Evolutionary conservation across 179 eudicot genomes (phyloP).

Genomic region (Pouteria campechiana): DNA sequence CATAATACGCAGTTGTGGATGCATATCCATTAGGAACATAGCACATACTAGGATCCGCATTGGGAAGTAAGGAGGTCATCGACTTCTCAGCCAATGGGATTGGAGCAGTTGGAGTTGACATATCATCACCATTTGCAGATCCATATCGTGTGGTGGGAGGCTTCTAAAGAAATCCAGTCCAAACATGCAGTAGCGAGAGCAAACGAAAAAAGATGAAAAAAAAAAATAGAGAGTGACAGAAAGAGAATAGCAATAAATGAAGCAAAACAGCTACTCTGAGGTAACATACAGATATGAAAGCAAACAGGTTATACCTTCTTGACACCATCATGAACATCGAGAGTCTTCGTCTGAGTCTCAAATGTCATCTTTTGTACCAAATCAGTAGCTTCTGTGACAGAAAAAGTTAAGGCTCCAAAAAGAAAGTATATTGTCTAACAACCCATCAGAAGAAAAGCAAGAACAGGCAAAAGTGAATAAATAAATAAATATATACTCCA

Average conservation of each 20-base stretch:
- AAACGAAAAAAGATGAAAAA: too few relatives aligned
- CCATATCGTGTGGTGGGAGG: too few relatives aligned
- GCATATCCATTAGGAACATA: constrained; percentile 60
- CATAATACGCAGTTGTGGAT: constrained; percentile 43
- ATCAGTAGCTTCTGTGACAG: constrained; percentile 55
- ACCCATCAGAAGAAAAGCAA: too few relatives aligned
- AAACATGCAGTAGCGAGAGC: too few relatives aligned
- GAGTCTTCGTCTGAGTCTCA: constrained; percentile 57
- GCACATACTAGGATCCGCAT: constrained; percentile 42
- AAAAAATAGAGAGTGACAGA: too few relatives aligned
- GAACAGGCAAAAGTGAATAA: too few relatives aligned
- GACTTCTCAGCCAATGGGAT: constrained; percentile 55
- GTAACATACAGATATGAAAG: too few relatives aligned
- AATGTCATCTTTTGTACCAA: constrained; percentile 68
- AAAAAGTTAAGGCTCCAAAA: constrained; percentile 10
- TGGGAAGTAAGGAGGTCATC: constrained; percentile 44
- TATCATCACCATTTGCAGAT: constrained; percentile 33
- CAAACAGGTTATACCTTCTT: constrained; percentile 60
- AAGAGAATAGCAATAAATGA: too few relatives aligned
- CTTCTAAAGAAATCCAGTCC: constrained; percentile 20
- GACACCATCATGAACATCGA: constrained; percentile 45
- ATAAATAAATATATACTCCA: too few relatives aligned
- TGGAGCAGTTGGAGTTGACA: constrained; percentile 38
- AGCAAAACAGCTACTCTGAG: too few relatives aligned
- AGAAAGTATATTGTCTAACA: too few relatives aligned